Evolutionary conservation across 2,329 filamentous ascomycete genomes (phyloP), one percentile per base, ranked within the genome.

Genomic region (Fonsecaea pugnacius): DNA sequence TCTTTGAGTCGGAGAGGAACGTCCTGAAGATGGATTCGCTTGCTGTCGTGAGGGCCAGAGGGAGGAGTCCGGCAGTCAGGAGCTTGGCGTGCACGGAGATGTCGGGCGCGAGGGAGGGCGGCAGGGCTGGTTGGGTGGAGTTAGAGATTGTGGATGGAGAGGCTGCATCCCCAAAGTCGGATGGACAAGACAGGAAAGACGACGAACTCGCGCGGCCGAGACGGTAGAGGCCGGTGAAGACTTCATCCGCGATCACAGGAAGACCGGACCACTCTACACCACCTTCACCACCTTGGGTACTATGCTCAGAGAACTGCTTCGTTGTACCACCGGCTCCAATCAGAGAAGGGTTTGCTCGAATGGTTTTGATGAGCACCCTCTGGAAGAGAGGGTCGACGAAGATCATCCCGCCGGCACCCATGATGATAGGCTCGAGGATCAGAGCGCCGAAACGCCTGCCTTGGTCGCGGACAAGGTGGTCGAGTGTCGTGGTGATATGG

Each of bases 341-440:
- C 4, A 89, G 77, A 14, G 84, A 73, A 0, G 85, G 78, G 7
- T 83, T 85, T 2, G 78, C 74, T 40, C 91, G 88, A 55, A 92
- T 85, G 0, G 89, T 83, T 21, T 87, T 82, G 62, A 90, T 86
- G 9, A 96, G 83, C 1, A 84, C 84, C 21, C 86, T 83, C 73
- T 96, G 91, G 80, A 93, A 96, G 1, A 95, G 83, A 0, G 91
- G 91, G 69, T 96, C 91, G 84, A 88, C 89, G 68, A 96, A 86
- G 1, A 90, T 78, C 91, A 96, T 96, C 51, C 91, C 91, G 0
- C 91, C 91, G 0, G 91, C 91, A 16, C 91, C 91, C 1, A 96
- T 83, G 6, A 96, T 82, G 8, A 96, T 80, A 0, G 91, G 91
- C 72, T 96, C 92, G 75, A 96, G 84, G 51, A 96, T 87, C 10